Evolutionary conservation across 495 filamentous ascomycete genomes (phyloP).

Genomic region (Lophiostoma macrostomum): DNA sequence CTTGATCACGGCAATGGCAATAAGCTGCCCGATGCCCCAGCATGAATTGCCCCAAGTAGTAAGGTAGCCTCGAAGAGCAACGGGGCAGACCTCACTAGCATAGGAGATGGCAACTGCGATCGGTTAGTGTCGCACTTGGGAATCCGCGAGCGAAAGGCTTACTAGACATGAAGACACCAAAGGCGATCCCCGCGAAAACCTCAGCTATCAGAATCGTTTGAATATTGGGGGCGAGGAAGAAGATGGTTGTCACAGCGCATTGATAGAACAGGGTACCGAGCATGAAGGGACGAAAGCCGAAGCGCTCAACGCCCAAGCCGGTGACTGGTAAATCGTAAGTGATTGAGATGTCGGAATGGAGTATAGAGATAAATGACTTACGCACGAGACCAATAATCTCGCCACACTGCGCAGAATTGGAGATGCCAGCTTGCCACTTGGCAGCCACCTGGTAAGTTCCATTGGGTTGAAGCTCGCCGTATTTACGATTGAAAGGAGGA

Average conservation of each 20-base stretch:
- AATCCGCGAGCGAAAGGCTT: too few species aligned
- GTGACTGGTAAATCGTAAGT: too few species aligned
- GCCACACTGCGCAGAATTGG: constrained; percentile 39
- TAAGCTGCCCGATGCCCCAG: constrained; percentile 21
- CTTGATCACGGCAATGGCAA: constrained; percentile 9
- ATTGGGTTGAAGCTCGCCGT: constrained; percentile 30
- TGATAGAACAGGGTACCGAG: constrained; percentile 10
- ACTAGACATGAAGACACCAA: constrained; percentile 31
- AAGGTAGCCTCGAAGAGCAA: constrained; percentile 12
- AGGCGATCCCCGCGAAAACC: constrained; percentile 22
- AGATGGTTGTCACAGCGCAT: constrained; percentile 26
- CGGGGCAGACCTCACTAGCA: constrained; percentile 23
- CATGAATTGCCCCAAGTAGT: constrained; percentile 15
- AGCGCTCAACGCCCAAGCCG: constrained; percentile 11
- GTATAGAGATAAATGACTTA: too few species aligned
- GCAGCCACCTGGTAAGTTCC: constrained; percentile 33
- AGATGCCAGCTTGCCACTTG: constrained; percentile 43
- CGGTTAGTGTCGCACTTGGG: too few species aligned
- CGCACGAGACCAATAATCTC: constrained; percentile 19
- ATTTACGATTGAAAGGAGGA: constrained; percentile 30
- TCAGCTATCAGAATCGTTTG: constrained; percentile 9
- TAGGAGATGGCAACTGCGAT: constrained; percentile 15
- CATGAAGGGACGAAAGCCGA: constrained; percentile 22
- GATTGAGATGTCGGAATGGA: too few species aligned
- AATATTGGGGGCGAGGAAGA: constrained; percentile 30